phyloP scores from a whole-genome alignment of 768 basidiomycete species.

The Pleurotus djamor region DNA sequence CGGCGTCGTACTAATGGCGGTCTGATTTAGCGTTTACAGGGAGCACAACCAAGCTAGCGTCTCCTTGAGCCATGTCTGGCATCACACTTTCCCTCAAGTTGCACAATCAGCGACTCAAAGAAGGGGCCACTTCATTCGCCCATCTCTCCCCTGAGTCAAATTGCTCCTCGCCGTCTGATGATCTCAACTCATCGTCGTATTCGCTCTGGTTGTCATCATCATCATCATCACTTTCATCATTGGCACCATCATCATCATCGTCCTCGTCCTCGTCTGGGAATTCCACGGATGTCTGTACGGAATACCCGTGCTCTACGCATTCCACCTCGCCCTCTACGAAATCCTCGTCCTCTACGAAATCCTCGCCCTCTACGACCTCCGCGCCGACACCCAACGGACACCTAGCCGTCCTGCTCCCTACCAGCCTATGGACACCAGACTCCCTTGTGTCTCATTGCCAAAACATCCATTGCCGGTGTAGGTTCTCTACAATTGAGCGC shows the following conservation, averaged over 20 bases:
- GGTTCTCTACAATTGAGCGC: constrained; percentile 69
- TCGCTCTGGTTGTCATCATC: no score
- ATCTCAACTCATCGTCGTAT: neutral
- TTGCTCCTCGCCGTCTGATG: neutral
- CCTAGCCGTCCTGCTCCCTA: constrained; percentile 72
- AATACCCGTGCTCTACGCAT: neutral
- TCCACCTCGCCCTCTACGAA: neutral
- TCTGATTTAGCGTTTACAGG: no score
- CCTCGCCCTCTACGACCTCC: constrained; percentile 15
- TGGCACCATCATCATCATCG: neutral
- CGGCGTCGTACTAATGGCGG: no score
- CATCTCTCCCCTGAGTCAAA: neutral
- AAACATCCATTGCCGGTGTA: constrained; percentile 65
- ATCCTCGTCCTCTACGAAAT: constrained; percentile 13
- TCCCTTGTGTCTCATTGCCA: constrained; percentile 62
- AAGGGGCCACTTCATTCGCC: neutral
- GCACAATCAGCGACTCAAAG: neutral
- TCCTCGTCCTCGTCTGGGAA: neutral
- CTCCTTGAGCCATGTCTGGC: neutral
- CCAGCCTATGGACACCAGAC: constrained; percentile 78
- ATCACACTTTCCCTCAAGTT: neutral
- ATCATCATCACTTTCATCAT: no score
- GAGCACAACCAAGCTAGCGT: no score
- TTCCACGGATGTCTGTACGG: no score
- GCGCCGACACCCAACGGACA: constrained; percentile 43